Evolutionary conservation across 129 eudicot species (phyloP), one percentile per base, ranked within the genome.

Genomic region (Cynara cardunculus): DNA sequence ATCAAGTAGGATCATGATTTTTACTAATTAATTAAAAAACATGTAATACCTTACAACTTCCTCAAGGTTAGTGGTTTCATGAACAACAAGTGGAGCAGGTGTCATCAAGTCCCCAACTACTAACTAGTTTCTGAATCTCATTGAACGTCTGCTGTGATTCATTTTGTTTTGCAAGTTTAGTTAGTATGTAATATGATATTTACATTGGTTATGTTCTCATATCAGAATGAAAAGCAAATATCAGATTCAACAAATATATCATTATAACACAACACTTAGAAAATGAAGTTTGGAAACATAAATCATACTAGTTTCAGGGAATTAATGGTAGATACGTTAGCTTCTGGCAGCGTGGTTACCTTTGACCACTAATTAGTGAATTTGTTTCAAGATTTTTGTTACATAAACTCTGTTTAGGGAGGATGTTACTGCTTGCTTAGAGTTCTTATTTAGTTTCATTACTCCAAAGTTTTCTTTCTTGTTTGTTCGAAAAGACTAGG

Each of bases 51-150:
- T 94, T 46, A 80, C 95, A 78, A 97, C 98, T 71, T 94, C 97
- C 84, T 87, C 98, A 65, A 91, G 93, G 61, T 94, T 91, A 71
- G 94, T 91, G 79, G 86, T 86, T 82, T 94, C 98, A 65, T 90
- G 88, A 62, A 94, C 97, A 72, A 86, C 88, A 49, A 91, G 90
- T 2, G 97, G 98, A 73, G 86, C 72, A 59, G 93, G 85, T 26
- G 98, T 94, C 98, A 94, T 91, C 68, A 94, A 77, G 41, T 94
- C 98, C 4, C 93, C 96, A 14, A 94, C 94, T 91, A 86, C 90
- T 85, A 73, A 94, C 90, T 65, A 94, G 86, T 87, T 82, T 90
- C 81, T 94, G 97, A 64, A 94, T 69, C 91, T 91, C 93, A 85
- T 91, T 94, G 87, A 94, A 94, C 35, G 94, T 87, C 98, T 94